Conservation (phyloP, 805 yeast genomes). For the Saturnispora gosingensis region DNA sequence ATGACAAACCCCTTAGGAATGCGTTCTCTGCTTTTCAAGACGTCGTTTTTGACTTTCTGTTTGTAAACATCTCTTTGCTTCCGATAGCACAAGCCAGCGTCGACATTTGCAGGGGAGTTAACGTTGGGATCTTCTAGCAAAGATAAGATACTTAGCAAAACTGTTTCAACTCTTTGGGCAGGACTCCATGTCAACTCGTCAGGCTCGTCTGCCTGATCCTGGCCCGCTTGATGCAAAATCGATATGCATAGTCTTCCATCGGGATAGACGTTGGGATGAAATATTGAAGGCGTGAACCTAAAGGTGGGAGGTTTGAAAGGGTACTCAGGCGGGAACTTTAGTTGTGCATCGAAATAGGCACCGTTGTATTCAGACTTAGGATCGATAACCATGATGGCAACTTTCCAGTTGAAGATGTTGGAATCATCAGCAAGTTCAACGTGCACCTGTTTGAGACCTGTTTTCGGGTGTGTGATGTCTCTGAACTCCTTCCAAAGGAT, state of each 20-base stretch:
- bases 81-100: slow-evolving; percentile 91
- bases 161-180: slow-evolving; percentile 87
- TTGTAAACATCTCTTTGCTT: slow-evolving; percentile 73
- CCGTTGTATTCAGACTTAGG: slow-evolving; percentile 90
- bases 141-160: slow-evolving; percentile 84
- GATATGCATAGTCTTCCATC: slow-evolving; percentile 94
- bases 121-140: slow-evolving; percentile 91
- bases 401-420: slow-evolving; percentile 61
- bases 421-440: slow-evolving; percentile 41
- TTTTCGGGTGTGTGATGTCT: slow-evolving; percentile 88
- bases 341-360: slow-evolving; percentile 87
- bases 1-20: slow-evolving; percentile 79
- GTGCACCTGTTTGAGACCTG: slow-evolving; percentile 35
- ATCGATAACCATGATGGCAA: slow-evolving; percentile 86
- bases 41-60: slow-evolving; percentile 71
- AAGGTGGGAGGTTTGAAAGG: slow-evolving; percentile 92
- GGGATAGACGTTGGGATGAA: slow-evolving; percentile 91
- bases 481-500: slow-evolving; percentile 86
- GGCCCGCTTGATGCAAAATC: slow-evolving; percentile 80
- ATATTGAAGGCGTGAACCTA: slow-evolving; percentile 88
- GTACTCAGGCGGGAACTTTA: slow-evolving; percentile 85
- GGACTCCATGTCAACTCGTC: slow-evolving; percentile 95
- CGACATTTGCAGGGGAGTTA: slow-evolving; percentile 91
- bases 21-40: slow-evolving; percentile 69
- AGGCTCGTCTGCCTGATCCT: slow-evolving; percentile 84